A percentile compares a stretch with the other conserved stretches of the same genome.
Conservation (phyloP, 768 basidiomycete genomes). For the Leucosporidium creatinivorum region DNA sequence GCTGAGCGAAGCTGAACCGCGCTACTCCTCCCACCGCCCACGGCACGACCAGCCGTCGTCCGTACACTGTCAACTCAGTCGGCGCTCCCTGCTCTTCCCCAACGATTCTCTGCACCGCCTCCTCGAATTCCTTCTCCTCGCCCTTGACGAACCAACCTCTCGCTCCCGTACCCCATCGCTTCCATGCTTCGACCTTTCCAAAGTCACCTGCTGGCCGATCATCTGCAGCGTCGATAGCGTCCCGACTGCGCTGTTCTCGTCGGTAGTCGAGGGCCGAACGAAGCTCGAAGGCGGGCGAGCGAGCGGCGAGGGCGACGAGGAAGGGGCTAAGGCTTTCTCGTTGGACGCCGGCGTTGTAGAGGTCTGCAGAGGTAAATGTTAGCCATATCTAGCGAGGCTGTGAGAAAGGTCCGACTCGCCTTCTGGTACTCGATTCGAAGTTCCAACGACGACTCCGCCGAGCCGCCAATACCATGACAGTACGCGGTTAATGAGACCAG, state of each 20-base stretch:
- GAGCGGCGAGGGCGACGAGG: constrained; percentile 51
- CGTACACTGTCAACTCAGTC: constrained; percentile 48
- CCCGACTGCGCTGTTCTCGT: constrained; percentile 15
- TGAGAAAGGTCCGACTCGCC: constrained; percentile 36
- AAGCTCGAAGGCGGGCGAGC: constrained; percentile 51
- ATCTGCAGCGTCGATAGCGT: not conserved
- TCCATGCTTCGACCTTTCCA: constrained; percentile 27
- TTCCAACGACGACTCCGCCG: constrained; percentile 51
- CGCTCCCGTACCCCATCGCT: constrained; percentile 27
- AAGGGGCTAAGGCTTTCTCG: constrained; percentile 54
- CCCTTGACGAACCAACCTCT: constrained; percentile 33
- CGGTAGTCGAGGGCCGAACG: constrained; percentile 50
- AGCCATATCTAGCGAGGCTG: not conserved
- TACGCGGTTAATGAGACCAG: constrained; percentile 50
- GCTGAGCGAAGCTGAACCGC: constrained; percentile 50
- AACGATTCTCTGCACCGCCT: constrained; percentile 27
- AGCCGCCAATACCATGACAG: constrained; percentile 60
- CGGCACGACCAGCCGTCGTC: constrained; percentile 48
- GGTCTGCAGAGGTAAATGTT: constrained; percentile 43
- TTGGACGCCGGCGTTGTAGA: constrained; percentile 56
- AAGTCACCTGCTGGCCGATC: constrained; percentile 20
- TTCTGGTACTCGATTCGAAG: constrained; percentile 37
- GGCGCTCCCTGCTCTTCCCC: constrained; percentile 17
- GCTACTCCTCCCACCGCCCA: constrained; percentile 45
- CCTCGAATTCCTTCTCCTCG: constrained; percentile 29